Base-by-base conservation (phyloP, 2,329 filamentous ascomycete species). In the Cytospora schulzeri region DNA sequence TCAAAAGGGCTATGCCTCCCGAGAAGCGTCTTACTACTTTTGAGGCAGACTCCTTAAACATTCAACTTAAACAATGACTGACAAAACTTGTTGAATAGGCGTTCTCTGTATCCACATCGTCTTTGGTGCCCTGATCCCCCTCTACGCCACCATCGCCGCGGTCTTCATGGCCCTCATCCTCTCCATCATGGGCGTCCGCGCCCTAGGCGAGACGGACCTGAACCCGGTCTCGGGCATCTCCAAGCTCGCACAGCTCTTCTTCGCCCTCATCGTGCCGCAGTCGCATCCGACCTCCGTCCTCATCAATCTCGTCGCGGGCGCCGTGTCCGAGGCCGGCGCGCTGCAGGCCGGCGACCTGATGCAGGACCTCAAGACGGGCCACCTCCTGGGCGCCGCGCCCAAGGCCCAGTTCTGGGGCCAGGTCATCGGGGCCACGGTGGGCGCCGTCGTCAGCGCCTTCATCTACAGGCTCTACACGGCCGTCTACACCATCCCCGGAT, bases 391-490 rank as follows among this genome's bases (percentile, higher is more conserved):
- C 14, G 95, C 95, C 0, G 91, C 92, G 4, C 95, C 95, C 0
- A 95, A 91, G 70, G 95, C 95, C 0, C 95, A 99, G 72, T 99
- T 99, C 75, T 97, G 92, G 83, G 95, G 95, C 0, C 95, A 99
- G 74, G 86, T 98, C 24, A 93, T 99, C 60, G 95, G 95, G 5
- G 92, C 90, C 41, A 89, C 91, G 0, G 88, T 91, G 2, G 95
- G 95, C 1, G 93, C 95, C 0, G 83, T 98, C 14, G 84, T 96
- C 7, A 94, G 91, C 66, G 93, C 94, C 0, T 85, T 90, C 3
- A 90, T 98, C 3, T 99, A 99, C 76, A 89, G 89, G 65, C 80
- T 98, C 17, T 99, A 99, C 73, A 94, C 93, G 2, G 72, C 78
- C 38, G 93, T 97, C 1, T 99, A 99, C 73, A 82, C 88, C 48